Evolutionary conservation across 2,329 filamentous ascomycete genomes (phyloP).

Genomic region (Aspergillus aculeatus): DNA sequence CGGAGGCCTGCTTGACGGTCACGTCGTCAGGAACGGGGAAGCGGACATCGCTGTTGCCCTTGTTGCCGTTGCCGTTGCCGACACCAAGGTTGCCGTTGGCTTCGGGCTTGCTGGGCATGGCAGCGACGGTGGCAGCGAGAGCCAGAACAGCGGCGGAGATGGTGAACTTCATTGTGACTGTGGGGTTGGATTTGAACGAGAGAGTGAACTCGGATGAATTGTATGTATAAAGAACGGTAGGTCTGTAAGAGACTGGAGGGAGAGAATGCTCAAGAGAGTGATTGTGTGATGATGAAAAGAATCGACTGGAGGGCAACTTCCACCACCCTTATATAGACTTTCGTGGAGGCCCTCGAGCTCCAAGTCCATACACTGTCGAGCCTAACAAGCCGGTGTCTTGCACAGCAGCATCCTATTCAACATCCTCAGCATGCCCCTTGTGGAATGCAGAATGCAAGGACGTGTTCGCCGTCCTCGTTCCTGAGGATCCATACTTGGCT

Average conservation of each 20-base stretch:
- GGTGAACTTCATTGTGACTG: constrained; percentile 41
- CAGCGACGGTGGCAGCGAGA: constrained; percentile 35
- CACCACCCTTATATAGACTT: constrained; percentile 35
- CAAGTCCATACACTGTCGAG: constrained; percentile 4
- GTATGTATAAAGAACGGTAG: constrained; percentile 4
- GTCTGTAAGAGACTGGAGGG: constrained; percentile 24
- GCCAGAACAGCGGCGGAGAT: constrained; percentile 34
- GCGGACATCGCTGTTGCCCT: constrained; percentile 34
- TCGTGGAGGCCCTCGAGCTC: constrained; percentile 22
- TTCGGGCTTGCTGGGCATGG: constrained; percentile 24
- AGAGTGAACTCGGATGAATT: constrained; percentile 16
- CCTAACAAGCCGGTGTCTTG: constrained; percentile 5
- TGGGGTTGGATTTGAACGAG: constrained; percentile 32
- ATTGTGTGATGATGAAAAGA: constrained; percentile 28
- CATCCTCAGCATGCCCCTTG: constrained; percentile 12
- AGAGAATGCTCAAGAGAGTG: constrained; percentile 32
- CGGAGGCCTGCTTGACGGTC: constrained; percentile 39
- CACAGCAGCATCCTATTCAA: constrained; percentile 4
- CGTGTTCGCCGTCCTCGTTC: neutral
- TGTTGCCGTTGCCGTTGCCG: constrained; percentile 25
- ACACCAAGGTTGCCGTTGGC: constrained; percentile 13
- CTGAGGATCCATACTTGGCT: neutral
- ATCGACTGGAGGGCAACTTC: constrained; percentile 8
- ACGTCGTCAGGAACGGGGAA: constrained; percentile 34
- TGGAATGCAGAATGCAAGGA: constrained; percentile 35